These are phyloP conservation scores for Trypanosoma rangeli DNA, from an alignment of 208 protist genomes.

Conservation along the genomic window DNA sequence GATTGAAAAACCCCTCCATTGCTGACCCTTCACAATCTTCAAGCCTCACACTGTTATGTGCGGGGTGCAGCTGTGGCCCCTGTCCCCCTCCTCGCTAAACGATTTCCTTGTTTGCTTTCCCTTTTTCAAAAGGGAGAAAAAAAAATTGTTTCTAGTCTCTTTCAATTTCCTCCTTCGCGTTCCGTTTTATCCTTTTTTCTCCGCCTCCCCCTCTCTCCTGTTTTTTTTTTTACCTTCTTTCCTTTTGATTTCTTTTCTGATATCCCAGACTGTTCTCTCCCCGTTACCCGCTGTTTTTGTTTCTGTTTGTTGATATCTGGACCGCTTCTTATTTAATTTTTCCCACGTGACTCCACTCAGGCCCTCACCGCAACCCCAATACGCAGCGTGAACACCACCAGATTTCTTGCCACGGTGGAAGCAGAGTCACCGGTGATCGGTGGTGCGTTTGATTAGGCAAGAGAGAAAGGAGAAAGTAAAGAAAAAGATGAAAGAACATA, in stretches of 20 bases:
- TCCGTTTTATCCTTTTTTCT: background rate
- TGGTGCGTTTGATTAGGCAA: background rate
- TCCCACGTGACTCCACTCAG: background rate
- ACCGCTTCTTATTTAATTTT: background rate
- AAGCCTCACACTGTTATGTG: slow-evolving; percentile 4
- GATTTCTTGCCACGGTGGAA: background rate
- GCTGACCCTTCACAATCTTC: background rate
- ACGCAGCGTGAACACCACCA: background rate
- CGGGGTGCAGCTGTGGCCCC: slow-evolving; percentile 1
- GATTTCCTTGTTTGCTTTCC: slow-evolving; percentile 9
- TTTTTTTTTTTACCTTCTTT: background rate
- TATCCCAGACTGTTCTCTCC: too few relatives aligned
- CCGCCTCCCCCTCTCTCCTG: background rate
- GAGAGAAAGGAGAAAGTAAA: background rate
- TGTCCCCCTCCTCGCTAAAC: background rate
- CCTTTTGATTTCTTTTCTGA: background rate
- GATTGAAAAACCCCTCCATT: slow-evolving; percentile 44
- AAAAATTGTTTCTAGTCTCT: background rate
- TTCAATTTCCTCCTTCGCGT: background rate
- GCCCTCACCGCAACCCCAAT: background rate
- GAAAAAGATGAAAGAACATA: slow-evolving; percentile 5
- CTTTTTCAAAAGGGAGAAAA: background rate
- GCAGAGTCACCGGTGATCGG: background rate
- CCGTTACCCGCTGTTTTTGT: background rate
- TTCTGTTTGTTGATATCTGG: background rate